Conservation (phyloP, 352 stramenopile species). For the Globisporangium recalcitrans region DNA sequence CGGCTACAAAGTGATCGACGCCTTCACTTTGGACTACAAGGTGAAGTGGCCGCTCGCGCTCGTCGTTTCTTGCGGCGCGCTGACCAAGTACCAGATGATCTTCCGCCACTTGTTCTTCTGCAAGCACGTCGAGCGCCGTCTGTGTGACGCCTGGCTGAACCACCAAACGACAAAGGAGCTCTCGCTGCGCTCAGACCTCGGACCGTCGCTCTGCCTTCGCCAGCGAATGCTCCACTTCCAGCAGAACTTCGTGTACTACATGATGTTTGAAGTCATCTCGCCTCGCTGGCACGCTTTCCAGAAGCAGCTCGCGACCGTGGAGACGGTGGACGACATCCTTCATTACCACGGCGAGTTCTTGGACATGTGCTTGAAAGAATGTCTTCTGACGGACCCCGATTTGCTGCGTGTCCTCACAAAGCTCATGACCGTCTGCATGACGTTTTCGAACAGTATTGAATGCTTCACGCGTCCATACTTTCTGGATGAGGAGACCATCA, state of each 20-base stretch:
- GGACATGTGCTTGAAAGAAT: constrained; percentile 95
- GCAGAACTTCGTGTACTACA: constrained; percentile 98
- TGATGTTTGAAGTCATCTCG: constrained; percentile 97
- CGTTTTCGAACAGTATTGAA: constrained; percentile 94
- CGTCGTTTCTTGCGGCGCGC: constrained; percentile 90
- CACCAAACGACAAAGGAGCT: constrained; percentile 93
- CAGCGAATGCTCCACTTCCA: constrained; percentile 99
- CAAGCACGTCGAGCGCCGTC: constrained; percentile 96
- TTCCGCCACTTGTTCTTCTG: constrained; percentile 99
- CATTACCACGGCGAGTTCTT: constrained; percentile 94
- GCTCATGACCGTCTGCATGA: constrained; percentile 95
- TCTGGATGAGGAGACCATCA: constrained; percentile 84
- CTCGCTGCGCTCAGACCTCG: constrained; percentile 81
- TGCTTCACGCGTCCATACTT: constrained; percentile 81
- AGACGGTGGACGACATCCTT: constrained; percentile 94
- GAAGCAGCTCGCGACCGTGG: constrained; percentile 59
- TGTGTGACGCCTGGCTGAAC: constrained; percentile 95
- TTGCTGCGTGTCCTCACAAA: constrained; percentile 92
- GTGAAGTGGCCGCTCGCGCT: constrained; percentile 97
- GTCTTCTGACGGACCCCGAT: constrained; percentile 94
- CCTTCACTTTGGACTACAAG: constrained; percentile 94
- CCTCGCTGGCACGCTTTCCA: constrained; percentile 91
- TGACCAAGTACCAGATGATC: constrained; percentile 98
- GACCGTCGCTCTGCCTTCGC: constrained; percentile 91
- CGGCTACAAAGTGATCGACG: constrained; percentile 92